These are phyloP conservation scores for Nelumbo lutea DNA, from an alignment of 164 flowering plant species.

Conservation along the genomic window DNA sequence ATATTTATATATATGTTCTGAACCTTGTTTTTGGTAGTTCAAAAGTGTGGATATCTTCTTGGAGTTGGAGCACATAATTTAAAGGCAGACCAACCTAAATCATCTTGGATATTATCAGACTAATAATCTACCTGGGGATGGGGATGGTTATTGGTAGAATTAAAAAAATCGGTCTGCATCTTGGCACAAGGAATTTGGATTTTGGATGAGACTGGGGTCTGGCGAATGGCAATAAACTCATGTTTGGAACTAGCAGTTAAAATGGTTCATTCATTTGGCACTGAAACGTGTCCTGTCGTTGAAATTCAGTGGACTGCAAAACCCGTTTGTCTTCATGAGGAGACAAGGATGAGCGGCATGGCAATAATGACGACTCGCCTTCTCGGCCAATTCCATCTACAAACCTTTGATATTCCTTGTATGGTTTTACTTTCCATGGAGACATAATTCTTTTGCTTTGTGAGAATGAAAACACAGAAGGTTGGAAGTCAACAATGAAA, in stretches of 20 bases:
- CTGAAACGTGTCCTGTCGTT: no score
- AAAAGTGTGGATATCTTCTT: no score
- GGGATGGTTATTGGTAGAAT: neutral
- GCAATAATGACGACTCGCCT: neutral
- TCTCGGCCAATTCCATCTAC: neutral
- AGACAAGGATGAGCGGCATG: neutral
- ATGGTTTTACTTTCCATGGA: neutral
- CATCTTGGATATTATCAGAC: no score
- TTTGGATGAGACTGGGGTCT: no score
- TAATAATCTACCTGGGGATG: no score
- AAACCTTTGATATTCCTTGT: neutral
- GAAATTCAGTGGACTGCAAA: no score
- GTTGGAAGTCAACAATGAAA: conserved; percentile 8
- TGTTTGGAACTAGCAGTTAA: conserved; percentile 4
- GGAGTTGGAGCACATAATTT: no score
- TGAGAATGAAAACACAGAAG: neutral
- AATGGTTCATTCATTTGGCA: neutral
- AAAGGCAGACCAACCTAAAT: no score
- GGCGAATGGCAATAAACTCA: neutral
- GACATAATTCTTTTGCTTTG: conserved; percentile 1
- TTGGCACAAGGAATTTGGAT: no score
- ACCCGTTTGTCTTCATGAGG: neutral
- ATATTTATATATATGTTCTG: no score
- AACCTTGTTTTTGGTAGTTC: no score
- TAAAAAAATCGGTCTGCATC: no score